phyloP scores from a whole-genome alignment of 2,329 filamentous ascomycete genomes.

The Sporothrix dimorphospora region DNA sequence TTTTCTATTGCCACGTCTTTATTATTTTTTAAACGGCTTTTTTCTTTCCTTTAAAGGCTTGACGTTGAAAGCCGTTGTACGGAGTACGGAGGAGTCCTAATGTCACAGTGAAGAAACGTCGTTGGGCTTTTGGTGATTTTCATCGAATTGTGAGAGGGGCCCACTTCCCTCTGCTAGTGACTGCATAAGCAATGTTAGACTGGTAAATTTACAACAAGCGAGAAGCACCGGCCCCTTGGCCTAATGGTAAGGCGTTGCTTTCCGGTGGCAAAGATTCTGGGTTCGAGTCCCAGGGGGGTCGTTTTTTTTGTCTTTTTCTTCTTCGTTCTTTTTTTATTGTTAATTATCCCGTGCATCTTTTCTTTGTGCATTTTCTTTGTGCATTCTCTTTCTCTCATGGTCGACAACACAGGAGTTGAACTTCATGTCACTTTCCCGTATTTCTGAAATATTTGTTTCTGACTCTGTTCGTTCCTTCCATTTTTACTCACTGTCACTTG shows the following conservation, averaged over 20 bases:
- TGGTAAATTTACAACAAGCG: background rate
- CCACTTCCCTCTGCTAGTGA: background rate
- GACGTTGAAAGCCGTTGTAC: background rate
- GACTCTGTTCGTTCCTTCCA: too few species aligned
- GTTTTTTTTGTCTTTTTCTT: slow-evolving; percentile 38
- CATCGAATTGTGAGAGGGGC: background rate
- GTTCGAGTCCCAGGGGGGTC: slow-evolving; percentile 35
- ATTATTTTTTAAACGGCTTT: too few species aligned
- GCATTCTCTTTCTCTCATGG: background rate
- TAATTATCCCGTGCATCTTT: too few species aligned
- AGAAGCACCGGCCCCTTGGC: slow-evolving; percentile 32
- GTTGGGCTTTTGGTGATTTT: too few species aligned
- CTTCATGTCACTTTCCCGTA: too few species aligned
- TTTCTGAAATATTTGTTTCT: background rate
- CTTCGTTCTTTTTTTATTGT: background rate
- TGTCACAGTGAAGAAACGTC: too few species aligned
- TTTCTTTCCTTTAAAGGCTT: background rate
- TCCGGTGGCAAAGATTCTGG: slow-evolving; percentile 35
- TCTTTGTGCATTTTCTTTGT: background rate
- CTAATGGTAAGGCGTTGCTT: slow-evolving; percentile 36
- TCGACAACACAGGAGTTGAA: too few species aligned
- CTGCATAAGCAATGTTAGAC: slow-evolving; percentile 20
- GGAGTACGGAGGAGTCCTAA: too few species aligned
- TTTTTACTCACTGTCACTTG: background rate
- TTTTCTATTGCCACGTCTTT: background rate